phyloP scores from a whole-genome alignment of 192 early-diverging fungal genomes.

The Coemansia sp. region DNA sequence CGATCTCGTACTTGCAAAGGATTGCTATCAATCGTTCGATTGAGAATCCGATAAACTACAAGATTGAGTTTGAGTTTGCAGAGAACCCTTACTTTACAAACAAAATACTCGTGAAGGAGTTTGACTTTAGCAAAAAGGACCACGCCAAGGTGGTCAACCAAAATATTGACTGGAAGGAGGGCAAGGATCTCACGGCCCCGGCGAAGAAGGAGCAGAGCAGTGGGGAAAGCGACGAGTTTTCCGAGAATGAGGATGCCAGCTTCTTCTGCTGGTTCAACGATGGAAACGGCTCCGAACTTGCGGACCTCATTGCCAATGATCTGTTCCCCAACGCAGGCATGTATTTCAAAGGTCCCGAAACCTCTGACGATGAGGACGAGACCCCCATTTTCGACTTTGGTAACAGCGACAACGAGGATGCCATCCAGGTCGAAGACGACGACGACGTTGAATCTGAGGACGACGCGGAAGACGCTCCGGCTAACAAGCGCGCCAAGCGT shows the following conservation, averaged over 20 bases:
- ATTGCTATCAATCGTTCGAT: conserved; percentile 60
- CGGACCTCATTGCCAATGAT: conserved; percentile 51
- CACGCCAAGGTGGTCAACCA: conserved; percentile 56
- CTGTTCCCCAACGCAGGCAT: conserved; percentile 85
- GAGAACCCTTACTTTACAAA: conserved; percentile 61
- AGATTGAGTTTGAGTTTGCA: conserved; percentile 57
- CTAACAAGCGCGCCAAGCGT: conserved; percentile 37
- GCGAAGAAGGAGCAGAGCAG: conserved; percentile 41
- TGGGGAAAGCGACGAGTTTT: conserved; percentile 45
- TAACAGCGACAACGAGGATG: conserved; percentile 32
- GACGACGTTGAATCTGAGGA: conserved; percentile 20
- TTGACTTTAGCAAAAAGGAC: conserved; percentile 62
- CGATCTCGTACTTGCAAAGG: conserved; percentile 81
- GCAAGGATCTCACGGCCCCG: conserved; percentile 55
- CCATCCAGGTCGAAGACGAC: conserved; percentile 12
- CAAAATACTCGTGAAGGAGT: conserved; percentile 58
- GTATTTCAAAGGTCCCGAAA: conserved; percentile 78
- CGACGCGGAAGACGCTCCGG: conserved; percentile 42
- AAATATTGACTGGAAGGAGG: conserved; percentile 61
- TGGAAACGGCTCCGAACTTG: conserved; percentile 49
- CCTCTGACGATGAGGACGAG: conserved; percentile 65
- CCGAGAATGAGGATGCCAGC: conserved; percentile 49
- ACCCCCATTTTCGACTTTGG: conserved; percentile 66
- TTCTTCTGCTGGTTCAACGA: conserved; percentile 57
- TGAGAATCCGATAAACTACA: conserved; percentile 57